Evolutionary conservation across 495 filamentous ascomycete species (phyloP).

Genomic region (Penicillium angulare): DNA sequence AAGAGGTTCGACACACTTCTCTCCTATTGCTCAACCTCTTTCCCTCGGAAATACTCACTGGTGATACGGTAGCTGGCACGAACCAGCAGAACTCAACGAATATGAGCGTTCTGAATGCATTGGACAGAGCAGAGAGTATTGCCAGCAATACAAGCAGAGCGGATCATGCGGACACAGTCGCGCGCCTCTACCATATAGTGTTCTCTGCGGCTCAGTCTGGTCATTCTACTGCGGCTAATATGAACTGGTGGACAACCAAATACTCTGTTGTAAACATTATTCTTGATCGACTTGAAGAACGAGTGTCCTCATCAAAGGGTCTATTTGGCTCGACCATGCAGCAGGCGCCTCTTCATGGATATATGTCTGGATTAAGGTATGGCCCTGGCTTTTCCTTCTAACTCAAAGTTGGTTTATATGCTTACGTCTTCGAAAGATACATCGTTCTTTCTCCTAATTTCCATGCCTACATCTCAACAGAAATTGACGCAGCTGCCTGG

Average conservation of each 20-base stretch:
- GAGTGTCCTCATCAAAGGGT: slow-evolving; percentile 52
- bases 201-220: slow-evolving; percentile 41
- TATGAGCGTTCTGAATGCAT: slow-evolving; percentile 28
- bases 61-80: slow-evolving; percentile 5
- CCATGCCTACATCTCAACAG: slow-evolving; percentile 26
- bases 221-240: slow-evolving; percentile 6
- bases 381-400: no score
- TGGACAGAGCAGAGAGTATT: slow-evolving; percentile 39
- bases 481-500: slow-evolving; percentile 24
- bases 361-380: slow-evolving; percentile 64
- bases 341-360: slow-evolving; percentile 67
- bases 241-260: slow-evolving; percentile 38
- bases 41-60: slow-evolving; percentile 23
- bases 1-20: slow-evolving; percentile 77
- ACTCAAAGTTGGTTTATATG: no score
- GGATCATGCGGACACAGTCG: slow-evolving; percentile 83
- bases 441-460: slow-evolving; percentile 40
- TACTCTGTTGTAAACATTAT: slow-evolving; percentile 44
- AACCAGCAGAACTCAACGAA: slow-evolving; percentile 1
- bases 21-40: slow-evolving; percentile 55
- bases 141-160: slow-evolving; percentile 76
- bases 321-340: slow-evolving; percentile 60
- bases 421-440: slow-evolving; percentile 37
- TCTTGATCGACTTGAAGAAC: slow-evolving; percentile 52
- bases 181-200: slow-evolving; percentile 54